Evolutionary conservation across 305 asterid species (phyloP).

Genomic region (Plantago coronopus): DNA sequence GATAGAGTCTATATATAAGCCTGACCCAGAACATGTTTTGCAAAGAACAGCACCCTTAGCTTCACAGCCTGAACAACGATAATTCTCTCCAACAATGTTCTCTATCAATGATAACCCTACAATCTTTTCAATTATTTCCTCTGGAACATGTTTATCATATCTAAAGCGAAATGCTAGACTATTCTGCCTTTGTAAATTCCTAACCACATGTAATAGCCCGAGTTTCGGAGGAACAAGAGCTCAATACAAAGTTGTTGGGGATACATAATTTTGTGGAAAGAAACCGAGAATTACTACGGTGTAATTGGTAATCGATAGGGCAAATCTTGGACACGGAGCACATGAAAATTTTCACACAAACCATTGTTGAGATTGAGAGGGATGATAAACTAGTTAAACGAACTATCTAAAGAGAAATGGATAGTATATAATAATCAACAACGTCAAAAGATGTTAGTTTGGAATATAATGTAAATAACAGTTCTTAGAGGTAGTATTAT

Average conservation of each 20-base stretch:
- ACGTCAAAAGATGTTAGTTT: no score
- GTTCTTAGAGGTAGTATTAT: no score
- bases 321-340: conserved; percentile 25
- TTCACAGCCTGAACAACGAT: conserved; percentile 53
- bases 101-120: conserved; percentile 53
- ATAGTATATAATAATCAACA: no score
- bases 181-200: conserved; percentile 46
- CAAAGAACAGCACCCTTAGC: conserved; percentile 88
- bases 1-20: conserved; percentile 85
- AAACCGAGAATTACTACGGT: conserved; percentile 19
- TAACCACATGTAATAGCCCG: conserved; percentile 39
- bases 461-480: no score
- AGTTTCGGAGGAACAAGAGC: conserved; percentile 23
- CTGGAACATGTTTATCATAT: conserved; percentile 73
- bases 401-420: no score
- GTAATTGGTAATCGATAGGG: conserved; percentile 21
- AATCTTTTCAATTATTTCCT: conserved; percentile 78
- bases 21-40: conserved; percentile 79
- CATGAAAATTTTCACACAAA: conserved; percentile 26
- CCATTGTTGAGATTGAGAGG: conserved; percentile 25
- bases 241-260: conserved; percentile 25
- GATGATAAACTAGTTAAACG: no score
- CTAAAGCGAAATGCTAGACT: conserved; percentile 76
- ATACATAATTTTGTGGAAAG: conserved; percentile 18
- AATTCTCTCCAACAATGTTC: conserved; percentile 58